Percentiles rank a stretch among this genome's conserved stretches.
These are phyloP conservation scores for Leptodermis oblonga DNA, from an alignment of 257 asterid species.

Conservation along the genomic window DNA sequence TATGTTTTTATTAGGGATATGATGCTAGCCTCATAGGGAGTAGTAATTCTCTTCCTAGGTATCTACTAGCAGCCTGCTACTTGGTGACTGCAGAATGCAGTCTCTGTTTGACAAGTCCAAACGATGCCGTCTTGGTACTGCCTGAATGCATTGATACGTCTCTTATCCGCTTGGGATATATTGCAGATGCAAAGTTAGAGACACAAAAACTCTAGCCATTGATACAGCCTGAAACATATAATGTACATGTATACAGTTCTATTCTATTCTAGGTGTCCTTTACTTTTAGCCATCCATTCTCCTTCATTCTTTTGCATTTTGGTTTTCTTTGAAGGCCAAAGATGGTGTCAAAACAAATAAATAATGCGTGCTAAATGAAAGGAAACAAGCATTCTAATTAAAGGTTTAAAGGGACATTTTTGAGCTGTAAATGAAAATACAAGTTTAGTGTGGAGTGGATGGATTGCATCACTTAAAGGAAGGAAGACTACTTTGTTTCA, in stretches of 20 bases:
- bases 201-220: constrained; percentile 16
- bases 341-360: neutral
- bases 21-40: neutral
- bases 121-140: constrained; percentile 46
- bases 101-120: constrained; percentile 42
- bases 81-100: constrained; percentile 16
- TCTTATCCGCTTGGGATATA: constrained; percentile 9
- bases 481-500: neutral
- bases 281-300: too few species aligned
- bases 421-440: neutral
- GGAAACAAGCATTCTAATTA: neutral
- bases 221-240: neutral
- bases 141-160: constrained; percentile 22
- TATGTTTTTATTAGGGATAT: neutral
- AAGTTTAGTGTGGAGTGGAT: too few species aligned
- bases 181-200: constrained; percentile 13
- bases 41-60: constrained; percentile 20
- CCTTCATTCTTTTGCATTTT: too few species aligned
- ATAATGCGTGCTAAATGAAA: too few species aligned
- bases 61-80: constrained; percentile 20
- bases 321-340: neutral
- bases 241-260: neutral
- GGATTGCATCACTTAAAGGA: too few species aligned
- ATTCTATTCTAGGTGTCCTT: neutral
- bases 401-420: neutral